Conservation (phyloP, 2,329 filamentous ascomycete genomes). For the Apiospora pterosperma region DNA sequence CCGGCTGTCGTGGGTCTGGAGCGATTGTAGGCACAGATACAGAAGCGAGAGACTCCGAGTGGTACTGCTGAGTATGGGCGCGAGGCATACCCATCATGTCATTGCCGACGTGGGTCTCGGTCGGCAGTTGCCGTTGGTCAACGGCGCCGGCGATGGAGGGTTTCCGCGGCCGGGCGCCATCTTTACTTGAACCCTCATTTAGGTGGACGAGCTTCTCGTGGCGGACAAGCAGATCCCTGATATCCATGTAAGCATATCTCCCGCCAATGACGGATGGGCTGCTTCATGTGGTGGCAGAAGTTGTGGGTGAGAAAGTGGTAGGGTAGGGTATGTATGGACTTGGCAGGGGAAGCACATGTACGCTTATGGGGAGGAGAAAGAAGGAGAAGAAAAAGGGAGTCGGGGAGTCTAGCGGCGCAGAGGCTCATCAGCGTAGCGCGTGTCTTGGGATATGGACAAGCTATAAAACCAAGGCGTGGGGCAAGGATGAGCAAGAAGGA, state of each 20-base stretch:
- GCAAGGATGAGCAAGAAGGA: not conserved
- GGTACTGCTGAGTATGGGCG: slow-evolving; percentile 34
- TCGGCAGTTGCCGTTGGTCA: slow-evolving; percentile 40
- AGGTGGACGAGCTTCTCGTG: slow-evolving; percentile 64
- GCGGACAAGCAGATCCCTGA: slow-evolving; percentile 60
- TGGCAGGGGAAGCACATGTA: not conserved
- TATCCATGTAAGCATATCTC: slow-evolving; percentile 56
- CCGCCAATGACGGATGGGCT: slow-evolving; percentile 10
- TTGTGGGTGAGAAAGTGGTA: not conserved
- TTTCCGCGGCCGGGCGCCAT: slow-evolving; percentile 48
- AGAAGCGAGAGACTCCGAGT: slow-evolving; percentile 36
- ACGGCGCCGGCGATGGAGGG: slow-evolving; percentile 43
- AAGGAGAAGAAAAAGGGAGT: too few species aligned
- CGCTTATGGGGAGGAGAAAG: not conserved
- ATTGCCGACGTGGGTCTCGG: slow-evolving; percentile 43
- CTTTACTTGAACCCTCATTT: slow-evolving; percentile 54
- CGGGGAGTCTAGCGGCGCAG: slow-evolving; percentile 12
- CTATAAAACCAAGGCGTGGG: slow-evolving; percentile 12
- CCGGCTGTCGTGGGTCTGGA: slow-evolving; percentile 44
- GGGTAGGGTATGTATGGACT: not conserved
- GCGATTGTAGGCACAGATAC: slow-evolving; percentile 35
- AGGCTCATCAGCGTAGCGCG: slow-evolving; percentile 11
- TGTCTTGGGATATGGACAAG: slow-evolving; percentile 6
- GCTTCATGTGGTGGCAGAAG: not conserved
- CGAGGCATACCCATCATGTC: slow-evolving; percentile 43